Base-by-base conservation (phyloP, 2,329 filamentous ascomycete species). In the Fusarium temperatum region DNA sequence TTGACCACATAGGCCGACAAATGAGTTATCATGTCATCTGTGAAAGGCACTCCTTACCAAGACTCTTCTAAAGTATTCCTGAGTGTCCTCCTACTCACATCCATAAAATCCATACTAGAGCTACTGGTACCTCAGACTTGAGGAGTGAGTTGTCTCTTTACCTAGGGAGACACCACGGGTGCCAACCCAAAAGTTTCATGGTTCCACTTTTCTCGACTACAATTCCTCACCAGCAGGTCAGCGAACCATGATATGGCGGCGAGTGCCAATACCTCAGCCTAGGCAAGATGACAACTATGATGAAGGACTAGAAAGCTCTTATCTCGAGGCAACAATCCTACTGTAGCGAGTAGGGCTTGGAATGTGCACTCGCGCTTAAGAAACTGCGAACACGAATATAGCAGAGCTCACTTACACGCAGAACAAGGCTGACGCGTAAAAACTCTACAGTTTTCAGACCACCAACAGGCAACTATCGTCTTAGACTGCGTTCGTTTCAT, bases 201-300 rank as follows among this genome's bases (percentile, higher is more conserved):
- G 63, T 61, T 51, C 72, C 72, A 76, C 75, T 70, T 69, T 72
- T 68, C 53, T 51, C 59, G 30, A 75, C 69, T 61, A 75, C 63
- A 71, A 64, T 63, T 75, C 72, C 66, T 65, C 55, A 38, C 57
- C 48, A 75, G 54, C 75, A 64, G 60, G 67, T 71, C 69, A 73
- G 67, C 75, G 60, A 50, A 69, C 65, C 72, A 77, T 62, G 64
- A 65, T 75, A 66, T 67, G 69, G 58, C 67, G 61, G 63, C 53
- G 28, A 60, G 50, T 48, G 42, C 65, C 72, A 75, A 75, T 56
- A 73, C 44, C 64, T 62, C 38, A 67, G 28, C 30, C 44, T 53
- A 64, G 58, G 42, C 48, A 58, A 44, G 30, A 65, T 60, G 39
- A 38, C 59, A 48, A n/a, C 28, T 58, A 42, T 55, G 39, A 44